Evolutionary conservation across 495 filamentous ascomycete species (phyloP).

Genomic region (Penicillium chermesinum): DNA sequence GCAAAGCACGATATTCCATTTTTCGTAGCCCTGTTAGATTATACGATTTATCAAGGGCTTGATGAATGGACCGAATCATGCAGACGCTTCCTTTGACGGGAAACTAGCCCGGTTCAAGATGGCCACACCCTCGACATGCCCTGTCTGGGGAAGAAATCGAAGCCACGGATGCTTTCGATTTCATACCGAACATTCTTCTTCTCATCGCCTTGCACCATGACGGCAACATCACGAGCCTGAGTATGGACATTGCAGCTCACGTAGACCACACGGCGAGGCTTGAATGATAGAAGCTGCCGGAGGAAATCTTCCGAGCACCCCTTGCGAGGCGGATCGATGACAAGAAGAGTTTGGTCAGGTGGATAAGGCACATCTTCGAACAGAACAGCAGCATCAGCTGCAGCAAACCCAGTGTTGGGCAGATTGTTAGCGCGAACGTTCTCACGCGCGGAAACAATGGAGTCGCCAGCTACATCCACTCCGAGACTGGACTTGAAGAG

Average conservation of each 20-base stretch:
- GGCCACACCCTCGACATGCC: slow-evolving; percentile 93
- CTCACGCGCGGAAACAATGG: slow-evolving; percentile 65
- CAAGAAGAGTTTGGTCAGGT: slow-evolving; percentile 74
- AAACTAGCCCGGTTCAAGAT: slow-evolving; percentile 51
- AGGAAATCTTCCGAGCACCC: slow-evolving; percentile 87
- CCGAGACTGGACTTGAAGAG: slow-evolving; percentile 68
- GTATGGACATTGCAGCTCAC: slow-evolving; percentile 98
- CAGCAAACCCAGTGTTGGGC: slow-evolving; percentile 68
- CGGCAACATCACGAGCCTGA: slow-evolving; percentile 86
- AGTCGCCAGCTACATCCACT: slow-evolving; percentile 65
- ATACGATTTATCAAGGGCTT: slow-evolving; percentile 1
- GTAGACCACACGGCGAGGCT: slow-evolving; percentile 76
- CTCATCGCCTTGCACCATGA: slow-evolving; percentile 63
- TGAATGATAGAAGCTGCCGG: slow-evolving; percentile 67
- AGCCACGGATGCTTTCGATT: slow-evolving; percentile 87
- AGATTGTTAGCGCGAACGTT: slow-evolving; percentile 79
- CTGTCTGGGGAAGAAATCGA: slow-evolving; percentile 99
- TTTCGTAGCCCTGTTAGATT: too few relatives aligned
- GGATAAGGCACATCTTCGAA: slow-evolving; percentile 70
- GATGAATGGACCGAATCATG: background rate
- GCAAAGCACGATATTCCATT: too few relatives aligned
- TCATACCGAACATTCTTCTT: slow-evolving; percentile 59
- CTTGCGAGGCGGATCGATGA: slow-evolving; percentile 92
- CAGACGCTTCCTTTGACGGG: slow-evolving; percentile 9
- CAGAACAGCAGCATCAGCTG: slow-evolving; percentile 75